These are phyloP conservation scores for Gossypium turneri DNA, from an alignment of 345 rosid genomes.

Conservation along the genomic window DNA sequence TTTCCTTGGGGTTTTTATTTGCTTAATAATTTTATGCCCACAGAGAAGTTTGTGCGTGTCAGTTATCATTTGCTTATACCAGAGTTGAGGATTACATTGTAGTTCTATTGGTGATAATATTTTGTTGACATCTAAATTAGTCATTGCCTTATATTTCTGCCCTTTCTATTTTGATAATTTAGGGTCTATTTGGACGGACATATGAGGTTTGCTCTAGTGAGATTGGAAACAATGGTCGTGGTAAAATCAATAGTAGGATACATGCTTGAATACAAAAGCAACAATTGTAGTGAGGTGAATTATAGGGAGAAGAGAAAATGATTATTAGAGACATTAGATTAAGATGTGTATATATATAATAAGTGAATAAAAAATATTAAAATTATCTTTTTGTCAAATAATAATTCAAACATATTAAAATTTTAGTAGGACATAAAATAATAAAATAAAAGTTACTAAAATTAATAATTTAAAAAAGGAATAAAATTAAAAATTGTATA, in stretches of 20 bases:
- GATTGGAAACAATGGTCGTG: not conserved
- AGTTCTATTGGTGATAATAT: not conserved
- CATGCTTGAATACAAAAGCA: not conserved
- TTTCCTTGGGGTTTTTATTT: not conserved
- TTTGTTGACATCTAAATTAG: not conserved
- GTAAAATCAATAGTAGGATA: not conserved
- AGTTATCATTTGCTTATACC: not conserved
- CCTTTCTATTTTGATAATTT: not conserved
- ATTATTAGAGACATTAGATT: not conserved
- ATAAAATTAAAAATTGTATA: no score
- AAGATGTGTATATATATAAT: not conserved
- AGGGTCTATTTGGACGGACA: not conserved
- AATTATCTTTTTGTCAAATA: no score
- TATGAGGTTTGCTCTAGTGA: not conserved
- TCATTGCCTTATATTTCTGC: not conserved
- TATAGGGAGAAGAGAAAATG: not conserved
- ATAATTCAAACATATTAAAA: no score
- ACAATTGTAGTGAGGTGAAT: not conserved
- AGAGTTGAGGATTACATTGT: not conserved
- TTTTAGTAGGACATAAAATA: not conserved
- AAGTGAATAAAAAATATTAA: no score
- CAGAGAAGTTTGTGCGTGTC: not conserved
- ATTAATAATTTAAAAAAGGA: no score
- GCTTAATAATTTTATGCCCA: not conserved
- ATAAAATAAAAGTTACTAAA: not conserved